Conservation (phyloP, 2,329 filamentous ascomycete species). For the Sarocladium strictum region DNA sequence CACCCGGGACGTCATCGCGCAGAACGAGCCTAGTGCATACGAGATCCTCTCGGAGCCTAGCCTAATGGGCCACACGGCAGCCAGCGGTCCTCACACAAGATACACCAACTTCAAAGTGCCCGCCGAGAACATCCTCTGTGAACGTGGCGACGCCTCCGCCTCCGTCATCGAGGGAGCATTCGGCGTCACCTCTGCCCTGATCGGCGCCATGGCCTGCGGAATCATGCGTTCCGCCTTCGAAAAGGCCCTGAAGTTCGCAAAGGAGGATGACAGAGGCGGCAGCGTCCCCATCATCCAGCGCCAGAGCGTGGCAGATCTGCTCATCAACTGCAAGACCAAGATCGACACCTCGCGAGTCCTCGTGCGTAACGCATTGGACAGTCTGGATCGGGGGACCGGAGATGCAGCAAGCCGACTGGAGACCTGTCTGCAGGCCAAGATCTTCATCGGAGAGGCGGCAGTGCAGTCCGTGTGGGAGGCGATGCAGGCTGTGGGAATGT, state of each 20-base stretch:
- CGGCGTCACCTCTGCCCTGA: slow-evolving; percentile 37
- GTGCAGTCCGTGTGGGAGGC: too few relatives aligned
- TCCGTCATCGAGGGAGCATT: slow-evolving; percentile 35
- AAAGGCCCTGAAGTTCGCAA: slow-evolving; percentile 42
- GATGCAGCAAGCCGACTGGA: too few relatives aligned
- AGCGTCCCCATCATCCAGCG: slow-evolving; percentile 36
- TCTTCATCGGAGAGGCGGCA: too few relatives aligned
- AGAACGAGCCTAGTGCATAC: slow-evolving; percentile 36
- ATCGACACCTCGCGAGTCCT: slow-evolving; percentile 41
- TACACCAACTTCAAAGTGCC: slow-evolving; percentile 44
- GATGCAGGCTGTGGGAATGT: too few relatives aligned
- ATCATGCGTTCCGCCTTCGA: slow-evolving; percentile 49
- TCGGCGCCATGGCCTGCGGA: slow-evolving; percentile 53
- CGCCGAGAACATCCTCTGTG: slow-evolving; percentile 36
- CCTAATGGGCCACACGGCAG: slow-evolving; percentile 39
- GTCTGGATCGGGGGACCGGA: slow-evolving; percentile 36
- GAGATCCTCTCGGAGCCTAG: slow-evolving; percentile 38
- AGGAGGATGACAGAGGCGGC: slow-evolving; percentile 37
- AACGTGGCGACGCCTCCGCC: slow-evolving; percentile 33
- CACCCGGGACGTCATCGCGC: slow-evolving; percentile 38
- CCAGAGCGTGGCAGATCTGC: slow-evolving; percentile 44
- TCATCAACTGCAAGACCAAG: slow-evolving; percentile 46
- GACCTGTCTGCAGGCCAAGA: too few relatives aligned
- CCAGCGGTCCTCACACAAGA: slow-evolving; percentile 41
- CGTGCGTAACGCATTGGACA: slow-evolving; percentile 45